Base-by-base conservation (phyloP, 257 asterid species). In the Nicotiana attenuata region DNA sequence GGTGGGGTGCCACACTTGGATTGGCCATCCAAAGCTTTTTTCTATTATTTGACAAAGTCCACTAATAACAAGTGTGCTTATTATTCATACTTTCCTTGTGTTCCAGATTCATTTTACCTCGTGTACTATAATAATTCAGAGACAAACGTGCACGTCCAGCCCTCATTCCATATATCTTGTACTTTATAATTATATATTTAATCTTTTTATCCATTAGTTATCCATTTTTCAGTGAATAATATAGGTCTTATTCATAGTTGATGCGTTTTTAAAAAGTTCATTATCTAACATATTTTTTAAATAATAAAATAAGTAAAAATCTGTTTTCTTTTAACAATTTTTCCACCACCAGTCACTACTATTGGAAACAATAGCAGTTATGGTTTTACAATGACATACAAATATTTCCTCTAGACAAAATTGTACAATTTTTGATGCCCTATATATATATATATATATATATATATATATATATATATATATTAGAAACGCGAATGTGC, bases 41-140 rank as follows among this genome's bases (percentile, higher is more conserved):
- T 50, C 2, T 15, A 50, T 75, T 10, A 75, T 47, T 14, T 24
- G 61, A 45, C 7, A 69, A 68, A 24, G 17, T 13, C 8, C 38
- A 28, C 9, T 13, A 14, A 65, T 20, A 20, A 6, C 2, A 38
- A 20, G 66, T 28, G 75, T 16, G 3, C 20, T 73, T 1, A 50
- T 47, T 47, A 47, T 47, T 73, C 79, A 73, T 50, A 22, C 26
- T 75, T 24, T 75, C 8, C 63, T 75, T 75, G 16, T 24, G 79
- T 47, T 75, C 79, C 63, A 75, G 79, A 8, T 75, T 75, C 79
- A 75, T 47, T 75, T 75, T 14, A 75, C n/a, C 79, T 75, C 79
- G 79, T 73, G 79, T n/a, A 50, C 14, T 24, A 75, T 50, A 75
- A 22, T 22, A 22, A 50, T 75, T 75, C 28, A 14, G 41, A 24